Base-by-base conservation (phyloP, 139 green algal genomes). In the Monoraphidium neglectum region DNA sequence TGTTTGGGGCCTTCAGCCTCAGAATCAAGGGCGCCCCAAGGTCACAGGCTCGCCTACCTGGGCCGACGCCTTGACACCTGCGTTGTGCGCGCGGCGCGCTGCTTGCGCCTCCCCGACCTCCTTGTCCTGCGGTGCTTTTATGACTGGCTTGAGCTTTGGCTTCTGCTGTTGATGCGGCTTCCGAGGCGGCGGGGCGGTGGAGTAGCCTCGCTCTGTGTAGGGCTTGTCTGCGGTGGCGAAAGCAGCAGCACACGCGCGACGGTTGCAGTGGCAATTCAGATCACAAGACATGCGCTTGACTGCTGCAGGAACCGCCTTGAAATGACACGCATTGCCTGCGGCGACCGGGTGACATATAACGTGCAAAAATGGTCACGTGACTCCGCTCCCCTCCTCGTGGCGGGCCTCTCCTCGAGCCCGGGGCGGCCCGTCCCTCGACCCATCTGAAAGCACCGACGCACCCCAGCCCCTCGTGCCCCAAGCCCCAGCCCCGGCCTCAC, bases 31-130 rank as follows among this genome's bases (percentile, higher is more conserved):
- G 38, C 38, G n/a, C 38, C 32, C 8, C 16, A 28, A 51, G 63
- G 23, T n/a, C 15, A 33, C 4, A 28, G 12, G 18, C 30, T 13
- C 36, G 16, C 35, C 15, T 18, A 76, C 53, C 69, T 65, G 69
- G 10, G 53, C 37, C 15, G 51, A 37, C 36, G 69, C 69, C 4
- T 36, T 61, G 36, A 66, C 69, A 8, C 69, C 69, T 35, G 69
- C 69, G 33, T 76, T 76, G 35, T 65, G 69, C 36, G 65, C 49
- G 65, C 24, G 40, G 33, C 65, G 65, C 24, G 65, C 24, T 26
- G 65, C 38, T 4, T 36, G n/a, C n/a, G n/a, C n/a, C n/a, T n/a
- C n/a, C n/a, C n/a, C n/a, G n/a, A n/a, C n/a, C n/a, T n/a, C n/a
- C n/a, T n/a, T n/a, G n/a, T n/a, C n/a, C n/a, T n/a, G n/a, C n/a